Percentiles rank a stretch among this genome's conserved stretches.
Conservation (phyloP, 2,329 filamentous ascomycete genomes). For the Albophoma yamanashiensis region DNA sequence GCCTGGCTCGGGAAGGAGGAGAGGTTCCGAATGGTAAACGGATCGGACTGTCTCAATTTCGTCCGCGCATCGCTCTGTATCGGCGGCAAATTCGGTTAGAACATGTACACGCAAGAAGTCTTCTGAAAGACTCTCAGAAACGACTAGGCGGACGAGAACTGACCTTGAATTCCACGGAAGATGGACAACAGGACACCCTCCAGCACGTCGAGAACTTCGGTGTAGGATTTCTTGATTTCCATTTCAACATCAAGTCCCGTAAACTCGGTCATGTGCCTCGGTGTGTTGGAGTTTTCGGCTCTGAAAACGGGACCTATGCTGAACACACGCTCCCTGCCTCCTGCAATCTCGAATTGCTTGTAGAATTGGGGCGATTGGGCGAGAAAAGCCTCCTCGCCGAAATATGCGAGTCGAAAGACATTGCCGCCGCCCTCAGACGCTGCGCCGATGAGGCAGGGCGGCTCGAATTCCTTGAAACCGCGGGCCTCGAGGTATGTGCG, state of each 20-base stretch:
- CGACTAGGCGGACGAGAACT: too few relatives aligned
- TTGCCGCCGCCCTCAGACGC: slow-evolving; percentile 89
- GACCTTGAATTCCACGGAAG: slow-evolving; percentile 52
- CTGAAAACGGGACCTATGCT: slow-evolving; percentile 74
- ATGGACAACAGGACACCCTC: slow-evolving; percentile 69
- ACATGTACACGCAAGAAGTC: too few relatives aligned
- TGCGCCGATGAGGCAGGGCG: slow-evolving; percentile 79
- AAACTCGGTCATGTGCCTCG: slow-evolving; percentile 80
- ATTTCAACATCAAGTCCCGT: slow-evolving; percentile 84
- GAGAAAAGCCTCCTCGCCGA: slow-evolving; percentile 70
- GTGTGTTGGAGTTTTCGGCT: slow-evolving; percentile 78
- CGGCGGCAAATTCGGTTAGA: too few relatives aligned
- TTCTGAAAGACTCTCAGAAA: too few relatives aligned
- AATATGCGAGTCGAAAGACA: slow-evolving; percentile 86
- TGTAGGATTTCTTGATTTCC: slow-evolving; percentile 72
- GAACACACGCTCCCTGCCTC: slow-evolving; percentile 66
- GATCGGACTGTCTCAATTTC: slow-evolving; percentile 63
- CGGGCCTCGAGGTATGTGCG: slow-evolving; percentile 65
- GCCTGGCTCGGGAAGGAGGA: slow-evolving; percentile 63
- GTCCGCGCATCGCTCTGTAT: slow-evolving; percentile 46
- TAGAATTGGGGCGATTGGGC: slow-evolving; percentile 79
- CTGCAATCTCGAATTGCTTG: slow-evolving; percentile 79
- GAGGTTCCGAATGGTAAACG: slow-evolving; percentile 67
- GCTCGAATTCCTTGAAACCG: slow-evolving; percentile 76
- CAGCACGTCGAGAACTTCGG: slow-evolving; percentile 61